These are phyloP conservation scores for Citrus cavaleriei DNA, from an alignment of 345 rosid species.

Conservation along the genomic window DNA sequence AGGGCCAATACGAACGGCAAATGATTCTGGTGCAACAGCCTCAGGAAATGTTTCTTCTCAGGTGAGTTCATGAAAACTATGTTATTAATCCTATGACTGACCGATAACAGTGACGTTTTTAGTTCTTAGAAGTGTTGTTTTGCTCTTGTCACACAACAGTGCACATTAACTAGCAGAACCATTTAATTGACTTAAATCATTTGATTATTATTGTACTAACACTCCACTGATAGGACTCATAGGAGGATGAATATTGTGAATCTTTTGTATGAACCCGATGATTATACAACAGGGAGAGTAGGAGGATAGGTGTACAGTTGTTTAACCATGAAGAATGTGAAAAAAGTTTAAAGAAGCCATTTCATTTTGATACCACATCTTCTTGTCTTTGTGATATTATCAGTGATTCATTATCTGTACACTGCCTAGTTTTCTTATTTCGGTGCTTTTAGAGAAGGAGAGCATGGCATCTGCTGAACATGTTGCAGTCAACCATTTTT, in stretches of 20 bases:
- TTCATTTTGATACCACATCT: neutral
- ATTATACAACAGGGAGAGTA: neutral
- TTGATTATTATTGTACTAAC: neutral
- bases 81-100: neutral
- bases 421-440: neutral
- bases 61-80: constrained; percentile 29
- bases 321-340: constrained; percentile 1
- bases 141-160: neutral
- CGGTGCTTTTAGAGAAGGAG: neutral
- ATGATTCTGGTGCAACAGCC: constrained; percentile 51
- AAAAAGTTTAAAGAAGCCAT: neutral
- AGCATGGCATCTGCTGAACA: neutral
- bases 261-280: neutral
- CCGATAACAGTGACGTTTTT: neutral
- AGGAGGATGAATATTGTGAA: neutral
- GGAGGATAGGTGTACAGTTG: neutral
- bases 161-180: neutral
- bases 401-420: neutral
- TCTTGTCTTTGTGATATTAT: neutral
- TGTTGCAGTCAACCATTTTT: neutral
- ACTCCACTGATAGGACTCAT: neutral
- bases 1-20: constrained; percentile 79
- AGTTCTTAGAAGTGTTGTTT: neutral
- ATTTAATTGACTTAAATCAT: neutral
- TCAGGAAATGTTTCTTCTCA: constrained; percentile 43